Conservation (phyloP, 2,329 filamentous ascomycete genomes). For the Trichophyton simii region DNA sequence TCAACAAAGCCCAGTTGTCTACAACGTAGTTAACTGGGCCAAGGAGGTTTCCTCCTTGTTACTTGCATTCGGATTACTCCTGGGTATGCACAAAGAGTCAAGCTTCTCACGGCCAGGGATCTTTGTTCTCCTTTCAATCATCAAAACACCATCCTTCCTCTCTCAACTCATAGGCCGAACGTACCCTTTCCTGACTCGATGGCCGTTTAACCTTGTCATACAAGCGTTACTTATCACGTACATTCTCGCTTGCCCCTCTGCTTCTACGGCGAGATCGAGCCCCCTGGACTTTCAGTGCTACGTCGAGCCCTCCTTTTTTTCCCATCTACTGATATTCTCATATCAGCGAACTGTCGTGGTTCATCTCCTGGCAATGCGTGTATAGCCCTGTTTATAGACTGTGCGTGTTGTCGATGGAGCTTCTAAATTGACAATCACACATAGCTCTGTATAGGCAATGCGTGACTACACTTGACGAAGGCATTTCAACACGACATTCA, state of each 20-base stretch:
- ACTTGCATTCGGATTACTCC: background rate
- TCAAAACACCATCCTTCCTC: background rate
- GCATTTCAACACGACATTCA: background rate
- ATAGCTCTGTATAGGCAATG: background rate
- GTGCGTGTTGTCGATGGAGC: background rate
- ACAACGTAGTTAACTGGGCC: background rate
- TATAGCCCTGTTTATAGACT: background rate
- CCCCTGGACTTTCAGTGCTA: background rate
- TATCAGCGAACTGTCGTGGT: background rate
- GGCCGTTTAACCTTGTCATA: slow-evolving; percentile 1
- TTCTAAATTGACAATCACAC: background rate
- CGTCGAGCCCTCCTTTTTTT: background rate
- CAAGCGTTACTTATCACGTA: background rate
- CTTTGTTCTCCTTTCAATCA: background rate
- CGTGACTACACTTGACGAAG: background rate
- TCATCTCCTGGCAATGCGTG: background rate
- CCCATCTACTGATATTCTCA: background rate
- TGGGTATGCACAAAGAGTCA: background rate
- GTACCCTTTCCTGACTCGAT: background rate
- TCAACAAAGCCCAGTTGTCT: background rate
- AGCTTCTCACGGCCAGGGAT: background rate
- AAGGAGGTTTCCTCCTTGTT: background rate
- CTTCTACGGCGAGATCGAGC: background rate
- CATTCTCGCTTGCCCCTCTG: background rate
- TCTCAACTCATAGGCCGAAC: background rate